Conservation (phyloP, 352 stramenopile species). For the Nothophytophthora sp. region DNA sequence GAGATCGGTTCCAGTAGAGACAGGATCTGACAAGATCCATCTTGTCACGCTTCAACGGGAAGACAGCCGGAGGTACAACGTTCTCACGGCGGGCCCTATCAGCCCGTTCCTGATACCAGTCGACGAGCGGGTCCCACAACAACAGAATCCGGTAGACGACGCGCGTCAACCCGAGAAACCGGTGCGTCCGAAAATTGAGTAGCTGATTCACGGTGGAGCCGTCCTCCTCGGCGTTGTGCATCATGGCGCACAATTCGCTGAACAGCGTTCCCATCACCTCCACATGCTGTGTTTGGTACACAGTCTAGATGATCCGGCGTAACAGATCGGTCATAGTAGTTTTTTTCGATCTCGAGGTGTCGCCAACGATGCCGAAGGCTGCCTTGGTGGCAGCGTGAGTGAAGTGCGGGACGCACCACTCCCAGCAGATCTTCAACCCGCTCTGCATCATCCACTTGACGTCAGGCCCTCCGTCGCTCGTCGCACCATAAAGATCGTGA, state of each 20-base stretch:
- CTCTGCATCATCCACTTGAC: slow-evolving; percentile 17
- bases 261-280: slow-evolving; percentile 9
- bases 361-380: slow-evolving; percentile 20
- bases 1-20: no score
- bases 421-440: slow-evolving; percentile 17
- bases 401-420: slow-evolving; percentile 22
- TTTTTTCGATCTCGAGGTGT: slow-evolving; percentile 9
- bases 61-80: no score
- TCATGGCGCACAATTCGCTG: slow-evolving; percentile 5
- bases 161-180: slow-evolving; percentile 16
- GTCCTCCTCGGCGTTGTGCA: slow-evolving; percentile 4
- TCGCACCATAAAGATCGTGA: slow-evolving; percentile 16
- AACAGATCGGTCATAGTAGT: slow-evolving; percentile 19
- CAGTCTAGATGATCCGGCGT: slow-evolving; percentile 6
- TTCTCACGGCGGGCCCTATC: no score
- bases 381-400: slow-evolving; percentile 21
- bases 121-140: slow-evolving; percentile 6
- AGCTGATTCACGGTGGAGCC: slow-evolving; percentile 10
- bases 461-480: slow-evolving; percentile 16
- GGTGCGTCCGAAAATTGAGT: slow-evolving; percentile 7
- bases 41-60: no score
- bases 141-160: slow-evolving; percentile 1
- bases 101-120: slow-evolving; percentile 11
- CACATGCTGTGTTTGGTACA: slow-evolving; percentile 14
- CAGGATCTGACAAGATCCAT: no score